A percentile compares a stretch with the other conserved stretches of the same genome.
These are phyloP conservation scores for Parmales sp. DNA, from an alignment of 108 stramenopile species.

Conservation along the genomic window DNA sequence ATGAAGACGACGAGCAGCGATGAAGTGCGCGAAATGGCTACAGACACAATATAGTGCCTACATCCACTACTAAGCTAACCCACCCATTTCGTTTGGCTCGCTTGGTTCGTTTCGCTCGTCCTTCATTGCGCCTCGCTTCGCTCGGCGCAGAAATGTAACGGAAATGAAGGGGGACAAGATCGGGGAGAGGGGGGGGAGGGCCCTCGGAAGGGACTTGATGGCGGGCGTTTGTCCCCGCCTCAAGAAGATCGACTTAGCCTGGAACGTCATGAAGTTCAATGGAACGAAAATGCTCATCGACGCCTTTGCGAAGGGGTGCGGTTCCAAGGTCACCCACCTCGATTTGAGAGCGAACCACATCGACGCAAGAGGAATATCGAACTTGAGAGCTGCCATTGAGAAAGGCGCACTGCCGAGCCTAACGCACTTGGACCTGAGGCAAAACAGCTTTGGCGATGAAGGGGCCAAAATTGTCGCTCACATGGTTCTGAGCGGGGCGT, in stretches of 20 bases:
- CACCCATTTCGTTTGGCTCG: no score
- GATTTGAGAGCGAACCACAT: not conserved
- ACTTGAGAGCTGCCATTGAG: not conserved
- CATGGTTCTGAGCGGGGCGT: conserved; percentile 1
- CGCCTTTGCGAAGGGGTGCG: not conserved
- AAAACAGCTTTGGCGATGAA: conserved; percentile 7
- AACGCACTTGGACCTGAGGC: not conserved
- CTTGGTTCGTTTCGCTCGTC: no score
- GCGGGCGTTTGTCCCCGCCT: conserved; percentile 1
- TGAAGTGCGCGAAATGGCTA: no score
- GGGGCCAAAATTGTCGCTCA: not conserved
- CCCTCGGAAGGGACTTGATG: not conserved
- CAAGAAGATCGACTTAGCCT: not conserved
- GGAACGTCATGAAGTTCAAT: conserved; percentile 6
- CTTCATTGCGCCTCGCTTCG: no score
- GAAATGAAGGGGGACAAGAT: conserved; percentile 9
- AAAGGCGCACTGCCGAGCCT: not conserved
- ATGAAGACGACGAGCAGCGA: no score
- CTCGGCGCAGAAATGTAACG: no score
- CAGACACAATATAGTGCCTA: no score
- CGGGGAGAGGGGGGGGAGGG: not conserved
- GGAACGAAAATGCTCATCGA: not conserved
- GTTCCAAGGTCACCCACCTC: not conserved
- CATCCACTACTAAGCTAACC: no score
- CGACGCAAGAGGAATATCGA: not conserved